phyloP scores from a whole-genome alignment of 495 filamentous ascomycete species.

The Podospora tetraspora region DNA sequence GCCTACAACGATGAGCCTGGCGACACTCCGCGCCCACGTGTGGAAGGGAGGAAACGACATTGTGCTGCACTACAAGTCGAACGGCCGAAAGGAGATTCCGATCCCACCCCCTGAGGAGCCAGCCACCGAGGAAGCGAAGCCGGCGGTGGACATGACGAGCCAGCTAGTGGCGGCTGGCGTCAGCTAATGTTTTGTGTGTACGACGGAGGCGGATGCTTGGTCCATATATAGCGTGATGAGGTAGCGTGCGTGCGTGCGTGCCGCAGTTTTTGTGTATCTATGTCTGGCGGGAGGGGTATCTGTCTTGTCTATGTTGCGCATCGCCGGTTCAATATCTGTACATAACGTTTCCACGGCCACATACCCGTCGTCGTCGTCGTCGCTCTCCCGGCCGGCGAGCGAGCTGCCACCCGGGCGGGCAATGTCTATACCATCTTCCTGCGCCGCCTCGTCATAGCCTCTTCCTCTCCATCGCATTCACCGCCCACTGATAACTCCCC shows the following conservation, averaged over 20 bases:
- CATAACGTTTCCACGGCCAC: background rate
- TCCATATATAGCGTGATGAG: background rate
- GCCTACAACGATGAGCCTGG: conserved; percentile 74
- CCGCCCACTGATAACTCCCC: conserved; percentile 90
- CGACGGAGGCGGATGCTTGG: background rate
- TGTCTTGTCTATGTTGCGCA: conserved; percentile 4
- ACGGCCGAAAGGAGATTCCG: conserved; percentile 63
- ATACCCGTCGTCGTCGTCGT: background rate
- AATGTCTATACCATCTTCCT: background rate
- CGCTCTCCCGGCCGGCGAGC: background rate
- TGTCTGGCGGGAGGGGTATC: conserved; percentile 28
- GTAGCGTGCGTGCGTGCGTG: conserved; percentile 10
- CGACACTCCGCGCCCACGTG: conserved; percentile 80
- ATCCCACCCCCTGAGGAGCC: conserved; percentile 19
- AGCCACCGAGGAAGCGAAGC: conserved; percentile 1
- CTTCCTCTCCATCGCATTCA: conserved; percentile 55
- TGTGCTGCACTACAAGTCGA: conserved; percentile 82
- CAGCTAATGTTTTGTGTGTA: conserved; percentile 11
- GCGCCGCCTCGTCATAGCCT: conserved; percentile 1
- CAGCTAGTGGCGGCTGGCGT: conserved; percentile 4
- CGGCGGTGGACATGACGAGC: conserved; percentile 1
- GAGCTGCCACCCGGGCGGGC: background rate
- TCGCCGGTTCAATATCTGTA: conserved; percentile 7
- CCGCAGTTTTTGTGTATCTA: conserved; percentile 6
- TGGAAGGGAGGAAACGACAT: conserved; percentile 93